These are phyloP conservation scores for Scleroderma citrinum DNA, from an alignment of 768 basidiomycete genomes.

Conservation along the genomic window DNA sequence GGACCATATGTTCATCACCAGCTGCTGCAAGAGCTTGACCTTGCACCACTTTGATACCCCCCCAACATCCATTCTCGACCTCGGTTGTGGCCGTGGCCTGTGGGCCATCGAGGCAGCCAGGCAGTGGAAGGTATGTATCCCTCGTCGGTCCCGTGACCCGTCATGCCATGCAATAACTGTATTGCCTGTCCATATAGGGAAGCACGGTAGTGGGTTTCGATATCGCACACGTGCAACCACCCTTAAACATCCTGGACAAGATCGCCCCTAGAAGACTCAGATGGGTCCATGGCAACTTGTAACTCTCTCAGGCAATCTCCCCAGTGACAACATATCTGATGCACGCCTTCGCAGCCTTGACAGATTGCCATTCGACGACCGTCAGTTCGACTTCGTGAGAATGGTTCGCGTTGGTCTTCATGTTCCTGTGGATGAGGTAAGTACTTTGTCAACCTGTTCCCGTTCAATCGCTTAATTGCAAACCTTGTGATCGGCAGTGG, in stretches of 20 bases:
- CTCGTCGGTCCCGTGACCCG: background rate
- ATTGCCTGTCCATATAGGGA: conserved; percentile 30
- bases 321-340: conserved; percentile 7
- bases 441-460: conserved; percentile 3
- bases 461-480: conserved; percentile 10
- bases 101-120: conserved; percentile 70
- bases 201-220: conserved; percentile 59
- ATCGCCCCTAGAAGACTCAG: conserved; percentile 46
- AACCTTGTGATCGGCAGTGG: conserved; percentile 41
- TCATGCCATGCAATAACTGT: too few relatives aligned
- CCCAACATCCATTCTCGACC: conserved; percentile 52
- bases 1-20: conserved; percentile 60
- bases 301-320: conserved; percentile 13
- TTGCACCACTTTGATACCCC: conserved; percentile 47
- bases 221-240: conserved; percentile 48
- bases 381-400: conserved; percentile 61
- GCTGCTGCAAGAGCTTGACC: conserved; percentile 44
- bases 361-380: conserved; percentile 50
- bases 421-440: conserved; percentile 66
- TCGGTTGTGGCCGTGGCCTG: conserved; percentile 66
- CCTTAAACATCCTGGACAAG: conserved; percentile 29
- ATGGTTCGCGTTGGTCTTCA: conserved; percentile 59
- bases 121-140: conserved; percentile 48
- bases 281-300: conserved; percentile 72
- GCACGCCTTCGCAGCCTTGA: conserved; percentile 43